Percentiles rank a stretch among this genome's conserved stretches.
phyloP scores from a whole-genome alignment of 495 filamentous ascomycete genomes.

The Chlorociboria aeruginascens region DNA sequence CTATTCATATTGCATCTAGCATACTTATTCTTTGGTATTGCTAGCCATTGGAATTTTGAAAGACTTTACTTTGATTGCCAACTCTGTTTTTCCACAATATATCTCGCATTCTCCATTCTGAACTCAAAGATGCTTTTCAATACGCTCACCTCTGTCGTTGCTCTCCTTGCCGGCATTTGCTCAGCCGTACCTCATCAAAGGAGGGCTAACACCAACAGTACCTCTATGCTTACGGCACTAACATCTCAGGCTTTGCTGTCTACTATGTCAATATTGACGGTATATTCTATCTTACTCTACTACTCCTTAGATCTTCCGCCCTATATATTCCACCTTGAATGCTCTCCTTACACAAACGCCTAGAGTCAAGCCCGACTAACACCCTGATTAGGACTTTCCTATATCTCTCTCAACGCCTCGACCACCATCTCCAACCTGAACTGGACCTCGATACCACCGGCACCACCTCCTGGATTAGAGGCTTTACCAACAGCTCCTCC shows the following conservation, averaged over 20 bases:
- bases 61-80: not conserved
- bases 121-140: not conserved
- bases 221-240: slow-evolving; percentile 4
- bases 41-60: not conserved
- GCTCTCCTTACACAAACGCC: too few species aligned
- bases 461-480: not conserved
- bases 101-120: not conserved
- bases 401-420: not conserved
- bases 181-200: not conserved
- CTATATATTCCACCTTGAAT: too few species aligned
- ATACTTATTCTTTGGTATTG: too few species aligned
- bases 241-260: not conserved
- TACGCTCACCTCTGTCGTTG: not conserved
- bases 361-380: not conserved
- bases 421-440: not conserved
- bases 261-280: not conserved
- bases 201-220: not conserved
- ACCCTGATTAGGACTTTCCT: not conserved
- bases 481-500: not conserved
- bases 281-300: not conserved
- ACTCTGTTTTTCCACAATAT: not conserved
- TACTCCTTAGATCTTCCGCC: not conserved
- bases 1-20: too few species aligned
- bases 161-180: not conserved
- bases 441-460: not conserved